Evolutionary conservation across 306 rosid species (phyloP).

Genomic region (Lathyrus oleraceus): DNA sequence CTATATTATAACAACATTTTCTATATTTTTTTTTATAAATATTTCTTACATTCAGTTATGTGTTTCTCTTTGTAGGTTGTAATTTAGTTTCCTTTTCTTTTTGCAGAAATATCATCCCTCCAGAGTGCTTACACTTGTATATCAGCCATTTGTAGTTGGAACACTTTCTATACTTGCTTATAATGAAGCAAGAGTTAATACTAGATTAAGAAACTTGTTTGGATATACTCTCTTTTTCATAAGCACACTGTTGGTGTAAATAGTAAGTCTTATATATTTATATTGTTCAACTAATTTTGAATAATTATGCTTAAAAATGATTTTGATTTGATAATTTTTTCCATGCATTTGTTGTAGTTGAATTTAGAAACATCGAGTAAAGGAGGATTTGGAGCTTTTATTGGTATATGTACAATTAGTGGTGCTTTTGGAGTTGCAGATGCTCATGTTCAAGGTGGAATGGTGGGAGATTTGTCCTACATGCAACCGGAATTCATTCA

Average conservation of each 20-base stretch:
- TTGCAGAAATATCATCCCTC: slow-evolving; percentile 69
- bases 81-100: not conserved
- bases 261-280: slow-evolving; percentile 52
- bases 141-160: slow-evolving; percentile 80
- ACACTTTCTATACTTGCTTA: slow-evolving; percentile 57
- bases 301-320: not conserved
- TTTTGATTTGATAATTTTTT: slow-evolving; percentile 12
- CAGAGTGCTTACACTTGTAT: slow-evolving; percentile 77
- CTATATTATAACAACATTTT: no score
- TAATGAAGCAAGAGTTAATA: slow-evolving; percentile 69
- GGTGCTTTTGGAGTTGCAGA: slow-evolving; percentile 86
- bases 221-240: slow-evolving; percentile 74
- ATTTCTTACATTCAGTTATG: no score
- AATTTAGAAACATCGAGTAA: slow-evolving; percentile 74
- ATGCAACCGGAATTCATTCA: slow-evolving; percentile 75
- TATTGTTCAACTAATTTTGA: not conserved
- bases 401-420: slow-evolving; percentile 65
- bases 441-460: slow-evolving; percentile 94
- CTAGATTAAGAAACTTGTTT: slow-evolving; percentile 62
- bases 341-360: slow-evolving; percentile 50
- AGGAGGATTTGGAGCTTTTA: slow-evolving; percentile 76
- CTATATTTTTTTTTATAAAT: no score
- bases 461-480: slow-evolving; percentile 89
- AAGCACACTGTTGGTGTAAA: slow-evolving; percentile 55
- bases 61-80: not conserved